Evolutionary conservation across 495 filamentous ascomycete genomes (phyloP).

Genomic region (Xylaria cubensis): DNA sequence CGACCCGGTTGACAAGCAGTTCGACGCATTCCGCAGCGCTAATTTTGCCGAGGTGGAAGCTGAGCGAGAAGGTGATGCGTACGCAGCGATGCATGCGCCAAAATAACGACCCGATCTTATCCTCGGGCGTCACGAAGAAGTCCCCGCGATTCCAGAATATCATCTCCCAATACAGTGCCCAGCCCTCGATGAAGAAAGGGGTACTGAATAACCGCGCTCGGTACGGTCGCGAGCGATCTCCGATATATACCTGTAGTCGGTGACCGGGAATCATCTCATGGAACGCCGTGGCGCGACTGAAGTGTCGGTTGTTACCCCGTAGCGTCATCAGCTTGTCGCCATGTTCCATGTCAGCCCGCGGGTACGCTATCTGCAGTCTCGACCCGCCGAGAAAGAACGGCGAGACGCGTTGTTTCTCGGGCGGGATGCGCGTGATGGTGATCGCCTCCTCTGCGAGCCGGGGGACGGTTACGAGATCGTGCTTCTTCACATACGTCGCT

Average conservation of each 20-base stretch:
- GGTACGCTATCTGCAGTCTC: constrained; percentile 58
- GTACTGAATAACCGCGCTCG: constrained; percentile 54
- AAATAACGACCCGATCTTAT: constrained; percentile 58
- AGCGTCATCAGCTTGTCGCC: constrained; percentile 59
- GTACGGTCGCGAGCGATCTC: constrained; percentile 51
- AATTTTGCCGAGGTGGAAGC: constrained; percentile 58
- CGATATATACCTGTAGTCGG: constrained; percentile 55
- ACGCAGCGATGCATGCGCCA: constrained; percentile 62
- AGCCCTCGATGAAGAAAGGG: constrained; percentile 62
- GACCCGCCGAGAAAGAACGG: constrained; percentile 62
- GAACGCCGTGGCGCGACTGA: constrained; percentile 58
- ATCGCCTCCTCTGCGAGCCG: constrained; percentile 54
- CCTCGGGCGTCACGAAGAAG: constrained; percentile 51
- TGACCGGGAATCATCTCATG: constrained; percentile 64
- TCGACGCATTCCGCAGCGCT: constrained; percentile 57
- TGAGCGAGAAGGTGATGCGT: constrained; percentile 59
- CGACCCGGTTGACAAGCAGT: constrained; percentile 51
- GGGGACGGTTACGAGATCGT: constrained; percentile 59
- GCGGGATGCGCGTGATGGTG: constrained; percentile 61
- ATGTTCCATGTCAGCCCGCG: constrained; percentile 55
- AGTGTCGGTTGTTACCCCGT: constrained; percentile 60
- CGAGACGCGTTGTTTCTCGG: constrained; percentile 53
- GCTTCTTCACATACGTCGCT: constrained; percentile 49
- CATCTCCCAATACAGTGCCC: constrained; percentile 63
- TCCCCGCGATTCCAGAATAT: constrained; percentile 50